Evolutionary conservation across 1,284 basidiomycete species (phyloP).

Genomic region (Pascua guehoae): DNA sequence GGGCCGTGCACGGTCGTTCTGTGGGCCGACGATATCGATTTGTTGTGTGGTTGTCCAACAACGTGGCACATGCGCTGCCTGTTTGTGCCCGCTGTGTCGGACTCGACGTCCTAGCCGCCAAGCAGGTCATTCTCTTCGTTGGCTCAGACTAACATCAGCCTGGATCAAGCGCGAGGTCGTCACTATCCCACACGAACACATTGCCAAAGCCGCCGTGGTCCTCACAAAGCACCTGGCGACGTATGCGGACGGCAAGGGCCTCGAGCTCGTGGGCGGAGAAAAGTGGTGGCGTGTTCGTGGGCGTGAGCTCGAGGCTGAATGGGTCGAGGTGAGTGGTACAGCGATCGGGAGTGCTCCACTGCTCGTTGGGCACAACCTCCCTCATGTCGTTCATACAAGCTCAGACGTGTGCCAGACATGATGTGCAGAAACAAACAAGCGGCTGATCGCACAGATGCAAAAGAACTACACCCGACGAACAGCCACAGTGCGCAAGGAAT

Average conservation of each 20-base stretch:
- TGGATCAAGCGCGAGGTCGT: slow-evolving; percentile 47
- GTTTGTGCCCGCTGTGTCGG: no score
- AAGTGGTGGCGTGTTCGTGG: slow-evolving; percentile 94
- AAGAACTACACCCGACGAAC: slow-evolving; percentile 43
- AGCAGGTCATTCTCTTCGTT: neutral
- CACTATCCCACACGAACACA: slow-evolving; percentile 38
- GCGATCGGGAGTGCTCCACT: neutral
- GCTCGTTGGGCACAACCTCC: neutral
- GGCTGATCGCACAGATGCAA: slow-evolving; percentile 40
- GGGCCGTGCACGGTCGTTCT: no score
- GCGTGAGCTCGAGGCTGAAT: slow-evolving; percentile 73
- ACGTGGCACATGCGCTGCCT: no score
- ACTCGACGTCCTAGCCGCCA: neutral
- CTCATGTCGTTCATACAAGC: no score
- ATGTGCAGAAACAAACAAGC: neutral
- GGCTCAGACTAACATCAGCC: slow-evolving; percentile 15
- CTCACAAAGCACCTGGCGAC: slow-evolving; percentile 41
- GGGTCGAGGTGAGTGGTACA: slow-evolving; percentile 61
- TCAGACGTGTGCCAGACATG: no score
- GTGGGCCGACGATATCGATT: no score
- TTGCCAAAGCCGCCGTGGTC: slow-evolving; percentile 42
- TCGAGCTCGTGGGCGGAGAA: slow-evolving; percentile 65
- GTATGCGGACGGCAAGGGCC: slow-evolving; percentile 35
- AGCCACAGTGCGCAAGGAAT: slow-evolving; percentile 1
- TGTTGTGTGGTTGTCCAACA: no score